Evolutionary conservation across 2,329 filamentous ascomycete genomes (phyloP).

Genomic region (Aspergillus awamori): DNA sequence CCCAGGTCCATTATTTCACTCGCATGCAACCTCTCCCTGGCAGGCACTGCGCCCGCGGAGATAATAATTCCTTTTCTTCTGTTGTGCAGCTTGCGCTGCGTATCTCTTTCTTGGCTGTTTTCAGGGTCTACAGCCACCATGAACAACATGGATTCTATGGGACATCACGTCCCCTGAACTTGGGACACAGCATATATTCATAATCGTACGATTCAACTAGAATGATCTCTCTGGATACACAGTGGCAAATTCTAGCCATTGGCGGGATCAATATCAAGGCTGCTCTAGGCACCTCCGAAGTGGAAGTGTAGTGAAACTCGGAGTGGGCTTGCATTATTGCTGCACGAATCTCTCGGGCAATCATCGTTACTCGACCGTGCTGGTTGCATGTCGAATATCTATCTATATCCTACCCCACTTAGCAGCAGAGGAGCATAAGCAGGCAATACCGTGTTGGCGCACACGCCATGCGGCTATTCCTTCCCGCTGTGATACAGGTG

Average conservation of each 20-base stretch:
- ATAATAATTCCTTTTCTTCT: too few relatives aligned
- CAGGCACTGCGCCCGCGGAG: too few relatives aligned
- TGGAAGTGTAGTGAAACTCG: not conserved
- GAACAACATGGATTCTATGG: too few relatives aligned
- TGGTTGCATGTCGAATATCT: not conserved
- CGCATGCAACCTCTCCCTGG: too few relatives aligned
- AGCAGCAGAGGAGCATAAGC: not conserved
- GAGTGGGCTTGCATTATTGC: not conserved
- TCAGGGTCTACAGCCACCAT: too few relatives aligned
- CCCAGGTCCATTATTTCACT: too few relatives aligned
- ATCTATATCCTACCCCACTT: not conserved
- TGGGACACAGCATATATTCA: not conserved
- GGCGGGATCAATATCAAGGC: not conserved
- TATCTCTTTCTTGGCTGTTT: too few relatives aligned
- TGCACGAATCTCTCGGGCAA: not conserved
- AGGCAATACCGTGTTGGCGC: not conserved
- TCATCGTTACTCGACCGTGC: not conserved
- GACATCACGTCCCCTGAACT: too few relatives aligned
- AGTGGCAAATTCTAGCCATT: not conserved
- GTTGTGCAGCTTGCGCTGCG: too few relatives aligned
- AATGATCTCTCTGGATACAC: not conserved
- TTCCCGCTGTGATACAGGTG: not conserved
- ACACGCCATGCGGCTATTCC: not conserved
- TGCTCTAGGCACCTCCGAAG: too few relatives aligned
- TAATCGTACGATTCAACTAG: not conserved